Evolutionary conservation across 306 rosid species (phyloP), one percentile per base, ranked within the genome.

Genomic region (Citrullus amarus): DNA sequence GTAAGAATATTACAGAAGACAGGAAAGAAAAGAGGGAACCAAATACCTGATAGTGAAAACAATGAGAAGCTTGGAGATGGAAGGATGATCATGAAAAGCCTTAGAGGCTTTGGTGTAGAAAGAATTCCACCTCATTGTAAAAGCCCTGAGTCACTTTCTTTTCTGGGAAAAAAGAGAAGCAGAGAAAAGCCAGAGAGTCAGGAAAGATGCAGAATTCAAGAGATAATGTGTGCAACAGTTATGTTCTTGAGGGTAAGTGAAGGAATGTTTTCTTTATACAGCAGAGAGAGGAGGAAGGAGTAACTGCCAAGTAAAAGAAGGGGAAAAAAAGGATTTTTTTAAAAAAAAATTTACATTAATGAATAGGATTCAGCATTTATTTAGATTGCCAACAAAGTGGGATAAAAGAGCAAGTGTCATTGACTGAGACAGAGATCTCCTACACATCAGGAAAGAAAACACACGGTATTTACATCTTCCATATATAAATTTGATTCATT

Each of bases 31-130:
- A 62, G 28, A 65, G 15, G 44, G 16, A 13, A 16, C 9, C 1
- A 18, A 62, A 43, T 28, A 89, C 93, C 93, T 85, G 70, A 86
- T 78, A 36, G 91, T 76, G 86, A 88, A 81, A 67, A 91, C 78
- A 25, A 89, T 61, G 0, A 91, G 79, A 66, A 93, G 48, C 78
- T 86, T 91, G 9, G 84, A 66, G 50, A 83, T 80, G 12, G 89
- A 85, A 4, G 79, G 85, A 5, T 78, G 59, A 9, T 87, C 85
- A 79, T 59, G 82, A 81, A 86, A 81, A 50, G 84, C 44, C 80
- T 63, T 69, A 6, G 90, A 89, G 77, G 89, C 77, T 79, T 82
- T 93, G 18, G 84, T 38, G 62, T 56, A 89, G 86, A 89, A 79
- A 60, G 88, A 34, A 78, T 78, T 74, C 30, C 79, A 84, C 14